Percentiles rank a stretch among this genome's conserved stretches.
phyloP scores from a whole-genome alignment of 371 early-diverging fungal genomes.

The Mucor saturninus region DNA sequence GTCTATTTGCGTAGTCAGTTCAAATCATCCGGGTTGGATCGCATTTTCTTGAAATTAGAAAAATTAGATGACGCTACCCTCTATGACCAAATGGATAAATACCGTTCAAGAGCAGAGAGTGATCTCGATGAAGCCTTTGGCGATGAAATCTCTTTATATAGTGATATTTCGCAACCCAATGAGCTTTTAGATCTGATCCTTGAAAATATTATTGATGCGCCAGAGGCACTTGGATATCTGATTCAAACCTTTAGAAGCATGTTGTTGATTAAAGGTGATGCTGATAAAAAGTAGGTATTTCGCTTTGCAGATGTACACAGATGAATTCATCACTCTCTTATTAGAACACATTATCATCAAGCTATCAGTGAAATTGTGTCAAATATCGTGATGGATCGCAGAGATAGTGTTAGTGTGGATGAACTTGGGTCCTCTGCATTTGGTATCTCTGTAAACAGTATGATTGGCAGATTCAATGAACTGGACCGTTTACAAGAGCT shows the following conservation, averaged over 20 bases:
- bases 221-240: constrained; percentile 64
- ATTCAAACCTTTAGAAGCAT: constrained; percentile 74
- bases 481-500: constrained; percentile 72
- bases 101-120: constrained; percentile 70
- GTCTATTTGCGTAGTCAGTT: constrained; percentile 74
- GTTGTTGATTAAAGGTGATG: constrained; percentile 70
- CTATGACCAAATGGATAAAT: constrained; percentile 73
- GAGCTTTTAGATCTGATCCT: constrained; percentile 72
- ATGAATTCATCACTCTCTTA: constrained; percentile 6
- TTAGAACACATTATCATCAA: constrained; percentile 73
- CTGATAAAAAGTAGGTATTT: constrained; percentile 42
- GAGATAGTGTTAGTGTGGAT: constrained; percentile 52
- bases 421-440: constrained; percentile 44
- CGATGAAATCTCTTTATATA: constrained; percentile 43
- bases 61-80: constrained; percentile 62
- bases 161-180: constrained; percentile 61
- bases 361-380: constrained; percentile 79
- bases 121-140: constrained; percentile 53
- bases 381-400: constrained; percentile 82
- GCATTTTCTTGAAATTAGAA: constrained; percentile 62
- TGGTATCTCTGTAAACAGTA: constrained; percentile 47
- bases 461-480: constrained; percentile 78
- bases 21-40: constrained; percentile 65
- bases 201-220: constrained; percentile 58
- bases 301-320: constrained; percentile 5